phyloP scores from a whole-genome alignment of 345 rosid species.

The Gossypium longicalyx region DNA sequence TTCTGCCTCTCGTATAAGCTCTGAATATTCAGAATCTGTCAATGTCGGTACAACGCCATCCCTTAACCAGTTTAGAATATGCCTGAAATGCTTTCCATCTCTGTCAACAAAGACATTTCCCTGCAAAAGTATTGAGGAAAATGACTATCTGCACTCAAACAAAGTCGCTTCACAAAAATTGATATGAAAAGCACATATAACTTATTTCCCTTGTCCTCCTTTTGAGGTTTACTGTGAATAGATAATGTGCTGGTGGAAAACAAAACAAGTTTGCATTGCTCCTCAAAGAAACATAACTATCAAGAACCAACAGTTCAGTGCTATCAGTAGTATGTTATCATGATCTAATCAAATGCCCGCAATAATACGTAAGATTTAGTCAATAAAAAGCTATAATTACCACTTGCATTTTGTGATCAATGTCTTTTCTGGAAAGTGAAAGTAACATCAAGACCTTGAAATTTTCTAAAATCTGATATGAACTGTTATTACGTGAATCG shows the following conservation, averaged over 20 bases:
- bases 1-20: constrained; percentile 81
- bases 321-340: background rate
- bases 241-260: background rate
- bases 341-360: background rate
- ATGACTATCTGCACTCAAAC: constrained; percentile 6
- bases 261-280: background rate
- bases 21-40: constrained; percentile 52
- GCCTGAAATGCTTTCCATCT: constrained; percentile 84
- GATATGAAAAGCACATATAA: background rate
- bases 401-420: no score
- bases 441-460: background rate
- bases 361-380: background rate
- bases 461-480: background rate
- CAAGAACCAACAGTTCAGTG: background rate
- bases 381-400: background rate
- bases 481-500: background rate
- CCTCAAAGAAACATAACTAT: background rate
- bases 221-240: background rate
- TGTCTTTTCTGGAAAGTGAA: background rate
- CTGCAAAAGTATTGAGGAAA: constrained; percentile 34
- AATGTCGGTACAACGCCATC: constrained; percentile 73
- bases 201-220: background rate
- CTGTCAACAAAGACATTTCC: constrained; percentile 82
- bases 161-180: constrained; percentile 2
- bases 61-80: constrained; percentile 87